phyloP scores from a whole-genome alignment of 2,329 filamentous ascomycete genomes.

The Calycina marina region DNA sequence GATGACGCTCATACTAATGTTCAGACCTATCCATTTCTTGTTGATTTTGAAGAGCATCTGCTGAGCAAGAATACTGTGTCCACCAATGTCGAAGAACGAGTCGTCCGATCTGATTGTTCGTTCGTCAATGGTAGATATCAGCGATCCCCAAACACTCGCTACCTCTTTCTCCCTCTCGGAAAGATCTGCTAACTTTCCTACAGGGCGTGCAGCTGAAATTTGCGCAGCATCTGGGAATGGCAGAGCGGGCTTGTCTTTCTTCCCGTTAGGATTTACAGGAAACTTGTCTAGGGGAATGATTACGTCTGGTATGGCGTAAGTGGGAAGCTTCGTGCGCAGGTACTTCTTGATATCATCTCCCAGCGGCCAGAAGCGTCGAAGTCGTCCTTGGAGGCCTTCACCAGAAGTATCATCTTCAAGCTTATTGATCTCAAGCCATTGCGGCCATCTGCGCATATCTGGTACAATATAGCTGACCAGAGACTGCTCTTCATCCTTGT shows the following conservation, averaged over 20 bases:
- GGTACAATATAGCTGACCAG: slow-evolving; percentile 87
- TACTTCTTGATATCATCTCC: slow-evolving; percentile 44
- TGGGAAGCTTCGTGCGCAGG: slow-evolving; percentile 56
- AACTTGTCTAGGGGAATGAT: slow-evolving; percentile 60
- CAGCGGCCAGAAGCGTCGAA: slow-evolving; percentile 28
- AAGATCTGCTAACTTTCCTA: slow-evolving; percentile 28
- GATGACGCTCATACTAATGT: slow-evolving; percentile 56
- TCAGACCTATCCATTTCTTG: slow-evolving; percentile 42
- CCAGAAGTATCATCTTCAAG: slow-evolving; percentile 28
- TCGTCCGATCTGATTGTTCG: slow-evolving; percentile 50
- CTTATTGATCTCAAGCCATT: slow-evolving; percentile 48
- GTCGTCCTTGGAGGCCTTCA: slow-evolving; percentile 26
- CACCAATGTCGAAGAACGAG: slow-evolving; percentile 66
- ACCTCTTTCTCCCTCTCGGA: slow-evolving; percentile 49
- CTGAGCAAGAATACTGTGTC: slow-evolving; percentile 69
- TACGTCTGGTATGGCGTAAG: slow-evolving; percentile 61
- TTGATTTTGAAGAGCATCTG: slow-evolving; percentile 62
- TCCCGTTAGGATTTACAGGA: slow-evolving; percentile 75
- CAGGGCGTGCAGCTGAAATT: slow-evolving; percentile 38
- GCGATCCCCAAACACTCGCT: slow-evolving; percentile 58
- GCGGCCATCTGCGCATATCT: slow-evolving; percentile 58
- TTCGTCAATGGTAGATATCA: slow-evolving; percentile 51
- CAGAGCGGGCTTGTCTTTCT: slow-evolving; percentile 65
- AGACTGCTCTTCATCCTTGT: slow-evolving; percentile 72
- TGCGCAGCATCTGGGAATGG: slow-evolving; percentile 68